A percentile compares a stretch with the other conserved stretches of the same genome.
phyloP scores from a whole-genome alignment of 2,329 filamentous ascomycete genomes.

The Cladosporium austrohemisphaericum region DNA sequence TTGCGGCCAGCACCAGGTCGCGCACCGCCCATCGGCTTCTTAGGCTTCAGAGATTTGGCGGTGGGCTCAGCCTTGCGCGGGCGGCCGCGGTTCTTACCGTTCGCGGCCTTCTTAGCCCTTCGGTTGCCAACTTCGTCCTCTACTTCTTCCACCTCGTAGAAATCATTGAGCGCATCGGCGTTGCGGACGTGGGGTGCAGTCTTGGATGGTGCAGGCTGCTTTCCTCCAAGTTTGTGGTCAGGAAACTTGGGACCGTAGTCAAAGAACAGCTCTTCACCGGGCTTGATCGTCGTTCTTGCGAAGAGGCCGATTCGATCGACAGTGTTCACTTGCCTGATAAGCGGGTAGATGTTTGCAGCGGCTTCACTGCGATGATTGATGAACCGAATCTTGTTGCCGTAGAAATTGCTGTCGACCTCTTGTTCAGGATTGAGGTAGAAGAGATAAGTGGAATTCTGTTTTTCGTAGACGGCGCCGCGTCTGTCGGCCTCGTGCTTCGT shows the following conservation, averaged over 20 bases:
- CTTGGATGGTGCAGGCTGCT: conserved; percentile 12
- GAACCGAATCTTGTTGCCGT: conserved; percentile 77
- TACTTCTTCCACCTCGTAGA: conserved; percentile 23
- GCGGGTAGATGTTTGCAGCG: conserved; percentile 59
- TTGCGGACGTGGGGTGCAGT: conserved; percentile 25
- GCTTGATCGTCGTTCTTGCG: conserved; percentile 61
- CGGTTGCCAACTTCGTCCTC: conserved; percentile 22
- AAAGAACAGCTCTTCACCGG: conserved; percentile 76
- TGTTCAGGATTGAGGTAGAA: conserved; percentile 53
- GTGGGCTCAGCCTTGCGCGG: conserved; percentile 18
- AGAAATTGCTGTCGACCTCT: conserved; percentile 67
- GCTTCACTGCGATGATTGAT: conserved; percentile 69
- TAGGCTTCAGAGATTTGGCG: conserved; percentile 1
- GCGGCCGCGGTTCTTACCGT: conserved; percentile 11
- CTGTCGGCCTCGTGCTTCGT: conserved; percentile 66
- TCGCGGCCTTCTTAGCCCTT: conserved; percentile 16
- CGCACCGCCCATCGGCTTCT: conserved; percentile 14
- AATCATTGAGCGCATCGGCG: conserved; percentile 20
- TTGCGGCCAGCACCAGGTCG: conserved; percentile 17
- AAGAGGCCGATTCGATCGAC: conserved; percentile 71
- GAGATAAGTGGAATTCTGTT: conserved; percentile 60
- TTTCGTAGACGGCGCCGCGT: conserved; percentile 61
- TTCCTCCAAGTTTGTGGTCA: conserved; percentile 24
- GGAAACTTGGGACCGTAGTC: conserved; percentile 59
- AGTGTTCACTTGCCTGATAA: conserved; percentile 69